Evolutionary conservation across 1,284 basidiomycete genomes (phyloP).

Genomic region (Cutaneotrichosporon spelunceum): DNA sequence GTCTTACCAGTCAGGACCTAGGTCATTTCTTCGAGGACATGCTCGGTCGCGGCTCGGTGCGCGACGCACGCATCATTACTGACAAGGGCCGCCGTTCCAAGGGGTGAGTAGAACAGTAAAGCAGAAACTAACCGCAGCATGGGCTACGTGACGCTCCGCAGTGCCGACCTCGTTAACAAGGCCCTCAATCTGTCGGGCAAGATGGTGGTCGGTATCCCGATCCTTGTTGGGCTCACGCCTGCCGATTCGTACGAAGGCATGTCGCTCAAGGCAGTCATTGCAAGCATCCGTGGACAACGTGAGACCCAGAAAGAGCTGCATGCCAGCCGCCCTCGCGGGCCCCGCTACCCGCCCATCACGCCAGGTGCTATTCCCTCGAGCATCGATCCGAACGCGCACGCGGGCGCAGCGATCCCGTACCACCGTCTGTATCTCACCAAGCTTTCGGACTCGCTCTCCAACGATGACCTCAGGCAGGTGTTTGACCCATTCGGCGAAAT

Average conservation of each 20-base stretch:
- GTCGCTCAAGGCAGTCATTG: constrained; percentile 18
- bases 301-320: constrained; percentile 17
- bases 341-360: constrained; percentile 42
- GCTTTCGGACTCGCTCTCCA: constrained; percentile 90
- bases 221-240: constrained; percentile 93
- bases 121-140: constrained; percentile 56
- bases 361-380: constrained; percentile 8
- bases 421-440: constrained; percentile 92
- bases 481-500: constrained; percentile 98
- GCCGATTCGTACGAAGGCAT: constrained; percentile 72
- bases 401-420: constrained; percentile 53
- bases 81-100: constrained; percentile 91
- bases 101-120: constrained; percentile 61
- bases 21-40: constrained; percentile 99
- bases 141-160: constrained; percentile 93
- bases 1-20: constrained; percentile 90
- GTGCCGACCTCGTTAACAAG: constrained; percentile 83
- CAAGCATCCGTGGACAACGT: constrained; percentile 13
- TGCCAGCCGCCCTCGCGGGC: background rate
- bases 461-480: constrained; percentile 94
- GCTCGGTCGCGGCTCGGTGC: constrained; percentile 82
- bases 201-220: constrained; percentile 94
- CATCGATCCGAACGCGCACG: constrained; percentile 45
- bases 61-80: constrained; percentile 92
- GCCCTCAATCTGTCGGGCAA: constrained; percentile 78